A percentile compares a stretch with the other conserved stretches of the same genome.
Conservation (phyloP, 2,329 filamentous ascomycete genomes). For the Leptoxyphium fumago region DNA sequence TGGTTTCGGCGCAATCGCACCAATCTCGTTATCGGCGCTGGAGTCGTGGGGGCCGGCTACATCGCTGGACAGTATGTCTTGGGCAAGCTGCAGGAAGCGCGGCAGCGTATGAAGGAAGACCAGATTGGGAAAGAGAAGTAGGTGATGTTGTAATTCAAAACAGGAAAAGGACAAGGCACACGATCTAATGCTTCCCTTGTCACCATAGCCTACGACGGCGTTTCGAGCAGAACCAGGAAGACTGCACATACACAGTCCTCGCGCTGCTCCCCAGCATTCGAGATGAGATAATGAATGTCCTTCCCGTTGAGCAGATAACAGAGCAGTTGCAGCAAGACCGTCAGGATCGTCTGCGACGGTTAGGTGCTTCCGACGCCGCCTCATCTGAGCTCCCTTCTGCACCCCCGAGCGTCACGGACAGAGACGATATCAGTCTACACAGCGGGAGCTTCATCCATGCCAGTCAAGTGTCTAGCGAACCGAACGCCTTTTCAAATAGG, state of each 20-base stretch:
- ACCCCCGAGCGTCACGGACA: slow-evolving; percentile 59
- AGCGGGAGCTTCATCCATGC: slow-evolving; percentile 74
- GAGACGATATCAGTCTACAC: slow-evolving; percentile 66
- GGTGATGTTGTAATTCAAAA: slow-evolving; percentile 14
- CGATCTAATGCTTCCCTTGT: not conserved
- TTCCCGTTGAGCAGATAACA: slow-evolving; percentile 85
- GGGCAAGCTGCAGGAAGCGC: slow-evolving; percentile 78
- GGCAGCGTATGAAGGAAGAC: slow-evolving; percentile 92
- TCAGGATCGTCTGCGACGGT: slow-evolving; percentile 43
- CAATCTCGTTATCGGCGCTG: slow-evolving; percentile 73
- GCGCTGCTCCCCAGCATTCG: slow-evolving; percentile 85
- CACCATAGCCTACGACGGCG: slow-evolving; percentile 64
- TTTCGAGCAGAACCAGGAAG: slow-evolving; percentile 97
- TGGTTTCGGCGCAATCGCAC: slow-evolving; percentile 90
- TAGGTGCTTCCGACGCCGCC: slow-evolving; percentile 39
- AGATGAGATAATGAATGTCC: slow-evolving; percentile 69
- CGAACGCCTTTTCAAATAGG: slow-evolving; percentile 27
- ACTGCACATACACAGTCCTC: slow-evolving; percentile 96
- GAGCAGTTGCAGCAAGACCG: slow-evolving; percentile 92
- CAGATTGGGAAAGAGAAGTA: slow-evolving; percentile 95
- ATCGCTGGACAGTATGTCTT: slow-evolving; percentile 85
- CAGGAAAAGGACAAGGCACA: not conserved
- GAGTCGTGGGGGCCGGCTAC: slow-evolving; percentile 80
- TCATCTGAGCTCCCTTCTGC: slow-evolving; percentile 42
- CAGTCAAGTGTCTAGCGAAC: slow-evolving; percentile 51